Conservation (phyloP, 2,329 filamentous ascomycete species). For the Fusarium aywerte region DNA sequence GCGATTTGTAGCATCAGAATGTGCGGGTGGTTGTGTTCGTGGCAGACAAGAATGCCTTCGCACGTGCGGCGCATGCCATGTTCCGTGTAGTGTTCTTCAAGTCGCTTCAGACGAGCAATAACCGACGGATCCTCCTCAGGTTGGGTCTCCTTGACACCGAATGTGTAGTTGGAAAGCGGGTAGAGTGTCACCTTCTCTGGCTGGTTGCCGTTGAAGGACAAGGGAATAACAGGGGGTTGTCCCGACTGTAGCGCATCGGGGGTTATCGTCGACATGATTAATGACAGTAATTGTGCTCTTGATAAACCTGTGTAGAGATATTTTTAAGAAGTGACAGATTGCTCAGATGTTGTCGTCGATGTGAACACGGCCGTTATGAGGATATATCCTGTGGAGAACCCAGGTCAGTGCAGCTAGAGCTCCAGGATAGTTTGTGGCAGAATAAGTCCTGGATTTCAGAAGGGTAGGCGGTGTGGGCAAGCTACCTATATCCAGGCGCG, state of each 20-base stretch:
- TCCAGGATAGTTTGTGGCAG: slow-evolving; percentile 31
- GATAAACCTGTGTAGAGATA: neutral
- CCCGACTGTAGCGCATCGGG: slow-evolving; percentile 78
- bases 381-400: slow-evolving; percentile 17
- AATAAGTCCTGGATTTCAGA: slow-evolving; percentile 7
- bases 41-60: slow-evolving; percentile 96
- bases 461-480: slow-evolving; percentile 24
- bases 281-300: neutral
- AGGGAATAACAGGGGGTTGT: slow-evolving; percentile 80
- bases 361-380: slow-evolving; percentile 9
- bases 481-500: neutral
- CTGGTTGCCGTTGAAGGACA: slow-evolving; percentile 89
- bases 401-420: slow-evolving; percentile 21
- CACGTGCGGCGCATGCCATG: slow-evolving; percentile 98
- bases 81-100: slow-evolving; percentile 93
- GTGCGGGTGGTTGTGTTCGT: slow-evolving; percentile 98
- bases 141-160: slow-evolving; percentile 97
- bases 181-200: slow-evolving; percentile 90
- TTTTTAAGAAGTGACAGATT: neutral
- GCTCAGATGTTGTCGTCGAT: neutral
- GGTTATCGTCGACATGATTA: slow-evolving; percentile 85
- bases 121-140: slow-evolving; percentile 98
- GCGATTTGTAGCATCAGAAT: slow-evolving; percentile 99
- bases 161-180: slow-evolving; percentile 97
- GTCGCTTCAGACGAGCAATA: slow-evolving; percentile 86